phyloP scores from a whole-genome alignment of 2,329 filamentous ascomycete species.

The Aspergillus fructus region DNA sequence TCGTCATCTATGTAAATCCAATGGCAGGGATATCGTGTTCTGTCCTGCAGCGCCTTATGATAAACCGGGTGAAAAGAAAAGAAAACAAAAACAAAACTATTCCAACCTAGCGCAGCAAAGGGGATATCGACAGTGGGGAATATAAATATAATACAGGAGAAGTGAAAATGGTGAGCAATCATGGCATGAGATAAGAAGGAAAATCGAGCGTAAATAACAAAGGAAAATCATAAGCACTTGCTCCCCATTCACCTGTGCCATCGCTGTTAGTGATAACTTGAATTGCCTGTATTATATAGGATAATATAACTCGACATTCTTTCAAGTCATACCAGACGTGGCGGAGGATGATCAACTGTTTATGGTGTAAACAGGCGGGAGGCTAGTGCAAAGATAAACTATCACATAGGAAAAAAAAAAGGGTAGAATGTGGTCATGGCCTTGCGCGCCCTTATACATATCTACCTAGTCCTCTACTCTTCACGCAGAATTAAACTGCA shows the following conservation, averaged over 20 bases:
- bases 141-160: slow-evolving; percentile 1
- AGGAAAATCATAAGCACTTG: slow-evolving; percentile 1
- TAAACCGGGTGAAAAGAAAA: background rate
- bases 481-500: slow-evolving; percentile 19
- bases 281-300: background rate
- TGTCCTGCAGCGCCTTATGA: background rate
- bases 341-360: background rate
- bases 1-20: background rate
- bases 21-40: background rate
- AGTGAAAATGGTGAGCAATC: background rate
- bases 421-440: background rate
- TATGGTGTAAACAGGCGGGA: background rate
- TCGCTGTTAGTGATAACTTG: background rate
- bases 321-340: background rate
- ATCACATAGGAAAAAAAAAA: background rate
- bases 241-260: background rate
- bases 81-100: background rate
- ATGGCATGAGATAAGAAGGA: background rate
- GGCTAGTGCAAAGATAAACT: background rate
- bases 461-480: background rate
- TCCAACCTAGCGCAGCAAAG: background rate
- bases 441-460: background rate
- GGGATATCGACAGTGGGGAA: background rate
- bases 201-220: slow-evolving; percentile 4
- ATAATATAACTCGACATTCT: background rate